phyloP scores from a whole-genome alignment of 345 rosid species.

The Gynandropsis gynandra region DNA sequence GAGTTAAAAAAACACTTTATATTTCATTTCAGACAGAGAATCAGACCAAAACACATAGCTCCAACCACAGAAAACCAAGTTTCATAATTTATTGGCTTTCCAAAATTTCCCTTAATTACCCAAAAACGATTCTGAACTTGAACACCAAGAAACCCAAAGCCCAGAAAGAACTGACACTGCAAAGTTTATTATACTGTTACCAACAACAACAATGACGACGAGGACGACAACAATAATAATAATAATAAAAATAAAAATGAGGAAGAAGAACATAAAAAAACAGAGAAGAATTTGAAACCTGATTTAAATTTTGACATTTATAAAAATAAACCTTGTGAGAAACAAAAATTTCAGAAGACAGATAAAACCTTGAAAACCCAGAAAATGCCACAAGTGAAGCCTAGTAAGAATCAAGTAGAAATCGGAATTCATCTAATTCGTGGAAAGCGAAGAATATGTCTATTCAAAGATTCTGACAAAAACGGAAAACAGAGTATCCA shows the following conservation, averaged over 20 bases:
- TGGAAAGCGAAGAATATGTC: no score
- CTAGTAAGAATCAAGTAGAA: not conserved
- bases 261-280: not conserved
- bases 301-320: not conserved
- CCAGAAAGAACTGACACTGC: not conserved
- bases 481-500: conserved; percentile 18
- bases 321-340: not conserved
- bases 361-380: not conserved
- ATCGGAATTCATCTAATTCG: not conserved
- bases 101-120: not conserved
- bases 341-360: not conserved
- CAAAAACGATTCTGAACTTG: not conserved
- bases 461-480: not conserved
- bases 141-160: conserved; percentile 1
- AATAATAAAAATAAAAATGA: no score
- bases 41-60: conserved; percentile 17
- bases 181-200: no score
- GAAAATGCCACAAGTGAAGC: not conserved
- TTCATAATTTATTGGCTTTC: no score
- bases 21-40: conserved; percentile 11
- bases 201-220: no score
- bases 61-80: not conserved
- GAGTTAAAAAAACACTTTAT: conserved; percentile 29
- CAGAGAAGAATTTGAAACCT: conserved; percentile 25
- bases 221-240: no score